phyloP scores from a whole-genome alignment of 2,329 filamentous ascomycete genomes.

The Xylaria sp. region DNA sequence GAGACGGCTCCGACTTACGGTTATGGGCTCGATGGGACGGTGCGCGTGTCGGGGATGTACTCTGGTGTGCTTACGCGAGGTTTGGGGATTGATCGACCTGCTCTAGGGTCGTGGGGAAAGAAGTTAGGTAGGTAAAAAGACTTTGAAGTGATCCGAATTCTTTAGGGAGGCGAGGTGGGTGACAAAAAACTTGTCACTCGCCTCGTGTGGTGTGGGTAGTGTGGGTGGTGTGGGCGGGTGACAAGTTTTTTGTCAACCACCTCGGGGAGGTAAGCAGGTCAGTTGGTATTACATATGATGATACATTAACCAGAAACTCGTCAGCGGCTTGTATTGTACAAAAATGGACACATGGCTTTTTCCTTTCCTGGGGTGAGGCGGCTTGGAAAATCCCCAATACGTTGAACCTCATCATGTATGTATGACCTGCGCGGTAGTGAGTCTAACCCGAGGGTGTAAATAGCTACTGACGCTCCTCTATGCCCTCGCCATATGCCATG shows the following conservation, averaged over 20 bases:
- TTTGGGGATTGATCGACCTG: no score
- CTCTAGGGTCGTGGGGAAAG: no score
- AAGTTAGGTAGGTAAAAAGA: no score
- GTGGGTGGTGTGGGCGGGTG: no score
- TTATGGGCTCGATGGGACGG: no score
- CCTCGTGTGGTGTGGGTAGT: no score
- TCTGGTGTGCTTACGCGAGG: no score
- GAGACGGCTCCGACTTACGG: neutral
- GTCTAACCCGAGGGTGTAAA: constrained; percentile 2
- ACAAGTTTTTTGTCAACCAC: no score
- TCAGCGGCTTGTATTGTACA: constrained; percentile 10
- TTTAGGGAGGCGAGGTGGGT: no score
- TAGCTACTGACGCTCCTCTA: neutral
- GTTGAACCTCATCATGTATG: neutral
- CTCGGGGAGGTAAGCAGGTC: neutral
- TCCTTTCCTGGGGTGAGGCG: neutral
- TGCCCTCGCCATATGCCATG: constrained; percentile 6
- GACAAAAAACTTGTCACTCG: no score
- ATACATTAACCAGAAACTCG: neutral
- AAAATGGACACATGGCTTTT: neutral
- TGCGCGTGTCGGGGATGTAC: no score
- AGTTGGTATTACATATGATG: neutral
- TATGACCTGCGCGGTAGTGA: constrained; percentile 3
- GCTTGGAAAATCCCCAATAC: neutral
- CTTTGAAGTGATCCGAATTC: neutral